Evolutionary conservation across 108 stramenopile genomes (phyloP).

Genomic region (Asterionellopsis glacialis): DNA sequence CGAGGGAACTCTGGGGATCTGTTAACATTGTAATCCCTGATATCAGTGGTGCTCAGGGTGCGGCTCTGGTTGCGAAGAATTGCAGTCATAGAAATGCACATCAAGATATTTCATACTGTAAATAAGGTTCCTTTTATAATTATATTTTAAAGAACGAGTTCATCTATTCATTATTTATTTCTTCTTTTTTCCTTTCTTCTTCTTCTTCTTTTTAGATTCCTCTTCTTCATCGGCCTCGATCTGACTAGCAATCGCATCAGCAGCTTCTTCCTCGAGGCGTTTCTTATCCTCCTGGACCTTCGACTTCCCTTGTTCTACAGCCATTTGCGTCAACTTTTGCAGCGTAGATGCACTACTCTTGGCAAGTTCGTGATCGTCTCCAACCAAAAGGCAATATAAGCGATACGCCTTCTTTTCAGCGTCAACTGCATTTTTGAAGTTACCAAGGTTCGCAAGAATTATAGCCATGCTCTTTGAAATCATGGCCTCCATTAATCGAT

Average conservation of each 20-base stretch:
- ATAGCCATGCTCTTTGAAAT: slow-evolving; percentile 52
- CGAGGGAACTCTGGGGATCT: no score
- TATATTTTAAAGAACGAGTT: no score
- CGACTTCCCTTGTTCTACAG: slow-evolving; percentile 55
- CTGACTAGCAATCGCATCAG: slow-evolving; percentile 63
- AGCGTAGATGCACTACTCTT: slow-evolving; percentile 45
- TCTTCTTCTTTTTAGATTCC: slow-evolving; percentile 46
- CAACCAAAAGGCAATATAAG: slow-evolving; percentile 43
- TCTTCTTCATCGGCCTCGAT: slow-evolving; percentile 61
- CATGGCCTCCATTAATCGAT: slow-evolving; percentile 68
- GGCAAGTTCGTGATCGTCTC: slow-evolving; percentile 61
- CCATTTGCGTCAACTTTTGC: slow-evolving; percentile 50
- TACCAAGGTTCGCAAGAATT: slow-evolving; percentile 43
- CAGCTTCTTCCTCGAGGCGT: slow-evolving; percentile 45
- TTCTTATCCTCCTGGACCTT: slow-evolving; percentile 42
- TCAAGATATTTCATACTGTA: no score
- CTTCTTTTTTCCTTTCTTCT: slow-evolving; percentile 61
- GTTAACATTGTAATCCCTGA: no score
- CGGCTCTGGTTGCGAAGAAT: no score
- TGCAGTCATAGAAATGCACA: no score
- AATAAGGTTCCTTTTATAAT: no score
- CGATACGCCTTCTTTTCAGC: slow-evolving; percentile 62
- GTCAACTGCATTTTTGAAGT: slow-evolving; percentile 58
- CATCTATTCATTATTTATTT: slow-evolving; percentile 8
- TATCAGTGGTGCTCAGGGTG: no score